Base-by-base conservation (phyloP, 192 early-diverging fungal species). In the Linnemannia schmuckeri region DNA sequence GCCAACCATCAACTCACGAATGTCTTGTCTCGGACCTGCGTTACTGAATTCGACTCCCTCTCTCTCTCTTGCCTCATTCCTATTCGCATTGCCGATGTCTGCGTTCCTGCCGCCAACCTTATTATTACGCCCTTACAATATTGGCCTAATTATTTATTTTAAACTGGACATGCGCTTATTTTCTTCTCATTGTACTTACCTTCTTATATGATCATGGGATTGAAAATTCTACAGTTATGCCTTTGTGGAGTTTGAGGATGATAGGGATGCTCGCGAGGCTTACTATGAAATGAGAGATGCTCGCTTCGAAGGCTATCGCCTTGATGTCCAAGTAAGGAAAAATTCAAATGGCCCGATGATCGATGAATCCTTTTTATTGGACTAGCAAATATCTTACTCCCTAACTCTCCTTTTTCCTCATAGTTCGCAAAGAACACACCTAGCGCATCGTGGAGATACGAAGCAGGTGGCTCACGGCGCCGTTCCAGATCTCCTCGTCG, bases 181-280 rank as follows among this genome's bases (percentile, higher is more conserved):
- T 35, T 30, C 33, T 70, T 74, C n/a, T 18, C 40, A 76, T 70
- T 10, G 27, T 70, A 75, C 30, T 37, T 37, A 75, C 73, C 40
- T 78, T 77, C 37, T 30, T 38, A 37, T 30, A 44, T 47, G 27
- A 70, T 22, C 49, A 37, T 47, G 47, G 69, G 52, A 33, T 41
- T 24, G n/a, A 61, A 37, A 37, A 17, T 68, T 0, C 49, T 75
- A 57, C 74, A 97, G 96, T 63, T 98, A 96, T 92, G 97, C 98
- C 20, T 99, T 98, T 93, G 95, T 98, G 61, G 98, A 99, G 91
- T 98, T 95, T 88, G 97, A 97, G 82, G 96, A 98, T 86, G 89
- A 92, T 78, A 91, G 96, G 69, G 98, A 99, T 86, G 96, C 97
- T 35, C 96, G 94, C 30, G 97, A 98, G 86, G 97, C 98, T n/a